Base-by-base conservation (phyloP, 768 basidiomycete genomes). In the Rubroboletus satanas region DNA sequence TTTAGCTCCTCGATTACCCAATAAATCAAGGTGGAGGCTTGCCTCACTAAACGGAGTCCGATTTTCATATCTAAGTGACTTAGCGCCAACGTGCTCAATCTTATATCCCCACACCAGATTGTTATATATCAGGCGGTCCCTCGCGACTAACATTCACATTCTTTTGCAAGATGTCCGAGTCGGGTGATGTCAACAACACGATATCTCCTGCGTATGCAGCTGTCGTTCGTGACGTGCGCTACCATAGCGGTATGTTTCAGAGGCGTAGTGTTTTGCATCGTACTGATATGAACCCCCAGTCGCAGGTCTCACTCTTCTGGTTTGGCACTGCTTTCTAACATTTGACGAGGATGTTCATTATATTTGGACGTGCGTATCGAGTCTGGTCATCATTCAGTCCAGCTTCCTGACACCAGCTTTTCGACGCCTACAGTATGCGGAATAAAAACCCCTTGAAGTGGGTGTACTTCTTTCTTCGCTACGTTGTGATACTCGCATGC, bases 381-480 rank as follows among this genome's bases (percentile, higher is more conserved):
- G 4, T 42, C 29, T 45, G 0, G 7, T 32, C 9, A 18, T 55
- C 36, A 9, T 45, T 28, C 6, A 11, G 5, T 5, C 17, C 17
- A 12, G 11, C 29, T 39, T 23, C 7, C 31, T 51, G 42, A 63
- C 11, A 7, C 32, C n/a, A 0, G 12, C 6, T 46, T 10, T 23
- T 45, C 6, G 29, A 12, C 6, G 18, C 15, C 15, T 4, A 14
- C 37, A 73, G 68, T 23, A 70, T 69, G 57, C 56, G 55, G 9
- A 59, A 59, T 29, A 49, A 14, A n/a, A 62, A 44, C 11, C 49
- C 55, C 5, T 59, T 64, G 33, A 74, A 69, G 51, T 74, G 73
- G 73, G 14, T 64, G 14, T 70, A 68, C 33, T 29, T 68, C 17
- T 59, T 60, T 46, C 53, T 69, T 54, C 67, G 58, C n/a, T 70